These are phyloP conservation scores for Fulvia fulva DNA, from an alignment of 2,329 filamentous ascomycete genomes.

Conservation along the genomic window DNA sequence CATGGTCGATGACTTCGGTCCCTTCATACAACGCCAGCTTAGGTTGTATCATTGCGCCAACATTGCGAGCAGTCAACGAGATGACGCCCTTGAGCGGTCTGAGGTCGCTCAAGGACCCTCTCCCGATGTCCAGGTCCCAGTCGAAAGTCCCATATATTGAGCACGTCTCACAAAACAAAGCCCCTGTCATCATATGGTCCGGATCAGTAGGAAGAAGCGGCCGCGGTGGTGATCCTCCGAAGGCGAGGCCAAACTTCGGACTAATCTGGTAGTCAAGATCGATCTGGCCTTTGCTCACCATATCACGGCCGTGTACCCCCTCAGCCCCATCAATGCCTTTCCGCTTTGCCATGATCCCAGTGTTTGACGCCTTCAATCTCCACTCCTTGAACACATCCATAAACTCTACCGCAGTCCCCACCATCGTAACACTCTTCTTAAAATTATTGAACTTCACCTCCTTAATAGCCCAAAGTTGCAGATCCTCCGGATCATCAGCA, in stretches of 20 bases:
- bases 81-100: neutral
- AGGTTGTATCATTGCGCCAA: neutral
- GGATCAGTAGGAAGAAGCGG: no score
- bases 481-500: neutral
- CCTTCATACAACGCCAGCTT: neutral
- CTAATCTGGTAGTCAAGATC: neutral
- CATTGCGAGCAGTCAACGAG: neutral
- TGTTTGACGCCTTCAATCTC: conserved; percentile 1
- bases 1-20: neutral
- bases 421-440: neutral
- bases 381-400: neutral
- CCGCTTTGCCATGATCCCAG: neutral
- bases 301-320: neutral
- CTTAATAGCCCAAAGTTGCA: conserved; percentile 3
- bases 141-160: neutral
- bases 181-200: no score
- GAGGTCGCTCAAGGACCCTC: neutral
- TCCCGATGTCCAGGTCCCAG: neutral
- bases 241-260: neutral
- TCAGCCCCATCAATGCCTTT: neutral
- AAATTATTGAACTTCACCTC: neutral
- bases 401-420: neutral
- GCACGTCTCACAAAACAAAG: no score
- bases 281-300: neutral
- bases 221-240: neutral